These are phyloP conservation scores for Curvularia eragrostidis DNA, from an alignment of 2,329 filamentous ascomycete genomes.

Conservation along the genomic window DNA sequence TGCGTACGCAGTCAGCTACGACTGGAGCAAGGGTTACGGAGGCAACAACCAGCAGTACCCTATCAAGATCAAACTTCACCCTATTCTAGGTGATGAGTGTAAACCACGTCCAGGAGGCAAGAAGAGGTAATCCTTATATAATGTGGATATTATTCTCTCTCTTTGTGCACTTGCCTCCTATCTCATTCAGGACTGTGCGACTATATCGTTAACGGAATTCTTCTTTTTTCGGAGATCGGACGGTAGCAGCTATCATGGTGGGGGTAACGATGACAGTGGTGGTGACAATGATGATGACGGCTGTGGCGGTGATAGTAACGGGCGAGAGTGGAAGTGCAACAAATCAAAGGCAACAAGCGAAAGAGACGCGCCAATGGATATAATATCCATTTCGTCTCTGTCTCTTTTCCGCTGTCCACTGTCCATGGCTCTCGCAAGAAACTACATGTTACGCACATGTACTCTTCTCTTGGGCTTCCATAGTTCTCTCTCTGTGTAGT, in stretches of 20 bases:
- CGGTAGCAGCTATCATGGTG: neutral
- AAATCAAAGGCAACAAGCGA: neutral
- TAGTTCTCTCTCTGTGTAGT: neutral
- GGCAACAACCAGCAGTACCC: slow-evolving; percentile 72
- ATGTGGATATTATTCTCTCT: neutral
- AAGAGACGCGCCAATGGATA: neutral
- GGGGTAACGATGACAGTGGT: too few species aligned
- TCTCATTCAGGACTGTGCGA: neutral
- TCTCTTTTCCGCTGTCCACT: neutral
- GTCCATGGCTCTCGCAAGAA: neutral
- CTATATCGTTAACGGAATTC: neutral
- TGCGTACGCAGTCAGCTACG: slow-evolving; percentile 81
- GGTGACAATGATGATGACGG: neutral
- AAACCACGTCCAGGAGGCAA: slow-evolving; percentile 57
- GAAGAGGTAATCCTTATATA: slow-evolving; percentile 50
- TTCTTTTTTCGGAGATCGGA: neutral
- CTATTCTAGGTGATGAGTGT: slow-evolving; percentile 57
- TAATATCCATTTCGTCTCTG: neutral
- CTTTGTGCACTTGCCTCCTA: neutral
- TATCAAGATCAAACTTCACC: slow-evolving; percentile 60
- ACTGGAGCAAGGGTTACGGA: slow-evolving; percentile 97
- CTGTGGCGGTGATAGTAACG: neutral
- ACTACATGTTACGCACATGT: neutral
- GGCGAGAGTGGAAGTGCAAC: neutral
- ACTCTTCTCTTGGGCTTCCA: neutral